Conservation (phyloP, 192 early-diverging fungal genomes). For the Chytriomyces hyalinus region DNA sequence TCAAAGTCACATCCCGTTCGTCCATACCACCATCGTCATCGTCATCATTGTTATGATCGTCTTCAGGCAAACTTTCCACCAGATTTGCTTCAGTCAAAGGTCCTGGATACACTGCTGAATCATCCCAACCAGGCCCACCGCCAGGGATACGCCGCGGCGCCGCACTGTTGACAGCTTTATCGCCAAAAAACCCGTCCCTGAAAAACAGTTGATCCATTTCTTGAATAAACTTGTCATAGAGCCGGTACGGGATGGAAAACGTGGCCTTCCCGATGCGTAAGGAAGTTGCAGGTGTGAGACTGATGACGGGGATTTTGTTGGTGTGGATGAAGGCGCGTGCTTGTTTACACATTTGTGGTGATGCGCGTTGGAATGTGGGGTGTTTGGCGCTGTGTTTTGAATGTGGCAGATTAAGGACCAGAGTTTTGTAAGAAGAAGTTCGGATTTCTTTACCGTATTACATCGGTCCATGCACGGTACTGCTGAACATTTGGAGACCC, state of each 20-base stretch:
- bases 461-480: constrained; percentile 32
- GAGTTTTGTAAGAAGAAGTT: background rate
- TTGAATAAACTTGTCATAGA: constrained; percentile 11
- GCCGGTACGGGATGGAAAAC: constrained; percentile 10
- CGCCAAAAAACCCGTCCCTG: constrained; percentile 20
- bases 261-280: constrained; percentile 29
- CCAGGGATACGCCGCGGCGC: constrained; percentile 14
- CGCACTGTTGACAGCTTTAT: constrained; percentile 17
- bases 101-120: background rate
- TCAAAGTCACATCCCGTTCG: background rate
- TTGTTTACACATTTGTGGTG: constrained; percentile 30
- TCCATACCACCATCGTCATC: background rate
- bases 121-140: constrained; percentile 22
- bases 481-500: constrained; percentile 17
- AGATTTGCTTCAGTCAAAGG: background rate
- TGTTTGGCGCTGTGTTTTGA: constrained; percentile 5
- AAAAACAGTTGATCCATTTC: constrained; percentile 30
- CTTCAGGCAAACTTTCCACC: background rate
- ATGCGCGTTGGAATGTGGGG: constrained; percentile 30
- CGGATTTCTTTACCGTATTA: constrained; percentile 12
- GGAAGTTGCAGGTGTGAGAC: constrained; percentile 11
- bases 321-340: constrained; percentile 23
- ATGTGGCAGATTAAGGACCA: background rate
- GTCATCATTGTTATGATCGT: background rate
- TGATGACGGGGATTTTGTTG: constrained; percentile 19